A percentile compares a stretch with the other conserved stretches of the same genome.
phyloP scores from a whole-genome alignment of 2,329 filamentous ascomycete genomes.

The Hymenoscyphus albidus region DNA sequence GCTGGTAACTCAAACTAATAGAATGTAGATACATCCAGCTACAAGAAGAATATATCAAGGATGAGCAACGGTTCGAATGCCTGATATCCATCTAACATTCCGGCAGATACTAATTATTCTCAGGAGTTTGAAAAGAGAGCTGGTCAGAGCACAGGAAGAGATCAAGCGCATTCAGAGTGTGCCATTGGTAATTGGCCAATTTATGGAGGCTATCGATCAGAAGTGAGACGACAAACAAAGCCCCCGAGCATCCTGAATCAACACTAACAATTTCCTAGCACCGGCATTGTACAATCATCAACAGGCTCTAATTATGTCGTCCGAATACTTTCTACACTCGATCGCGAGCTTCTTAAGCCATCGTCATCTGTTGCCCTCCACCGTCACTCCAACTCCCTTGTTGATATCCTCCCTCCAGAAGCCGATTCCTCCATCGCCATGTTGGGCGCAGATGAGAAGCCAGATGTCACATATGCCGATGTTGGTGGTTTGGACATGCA shows the following conservation, averaged over 20 bases:
- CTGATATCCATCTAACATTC: background rate
- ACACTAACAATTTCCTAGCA: slow-evolving; percentile 51
- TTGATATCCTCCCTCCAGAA: slow-evolving; percentile 98
- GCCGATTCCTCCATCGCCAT: slow-evolving; percentile 98
- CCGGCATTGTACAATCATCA: slow-evolving; percentile 96
- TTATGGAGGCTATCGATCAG: slow-evolving; percentile 99
- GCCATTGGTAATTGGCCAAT: slow-evolving; percentile 95
- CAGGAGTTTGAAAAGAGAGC: slow-evolving; percentile 92
- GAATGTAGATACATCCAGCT: slow-evolving; percentile 78
- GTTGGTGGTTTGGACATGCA: slow-evolving; percentile 99
- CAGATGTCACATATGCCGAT: slow-evolving; percentile 95
- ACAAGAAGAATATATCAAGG: slow-evolving; percentile 99
- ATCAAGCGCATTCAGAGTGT: slow-evolving; percentile 99
- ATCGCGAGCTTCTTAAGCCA: slow-evolving; percentile 96
- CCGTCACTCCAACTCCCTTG: slow-evolving; percentile 95
- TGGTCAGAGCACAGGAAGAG: slow-evolving; percentile 96
- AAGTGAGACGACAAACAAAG: slow-evolving; percentile 58
- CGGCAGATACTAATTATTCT: slow-evolving; percentile 19
- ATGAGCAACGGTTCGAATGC: slow-evolving; percentile 77
- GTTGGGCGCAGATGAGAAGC: slow-evolving; percentile 95
- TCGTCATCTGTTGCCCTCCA: slow-evolving; percentile 97
- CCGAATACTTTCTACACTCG: slow-evolving; percentile 94
- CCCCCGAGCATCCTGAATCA: background rate
- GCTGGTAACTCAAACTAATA: slow-evolving; percentile 25
- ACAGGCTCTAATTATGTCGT: slow-evolving; percentile 99